Base-by-base conservation (phyloP, 192 early-diverging fungal species). In the Cladochytrium replicatum region DNA sequence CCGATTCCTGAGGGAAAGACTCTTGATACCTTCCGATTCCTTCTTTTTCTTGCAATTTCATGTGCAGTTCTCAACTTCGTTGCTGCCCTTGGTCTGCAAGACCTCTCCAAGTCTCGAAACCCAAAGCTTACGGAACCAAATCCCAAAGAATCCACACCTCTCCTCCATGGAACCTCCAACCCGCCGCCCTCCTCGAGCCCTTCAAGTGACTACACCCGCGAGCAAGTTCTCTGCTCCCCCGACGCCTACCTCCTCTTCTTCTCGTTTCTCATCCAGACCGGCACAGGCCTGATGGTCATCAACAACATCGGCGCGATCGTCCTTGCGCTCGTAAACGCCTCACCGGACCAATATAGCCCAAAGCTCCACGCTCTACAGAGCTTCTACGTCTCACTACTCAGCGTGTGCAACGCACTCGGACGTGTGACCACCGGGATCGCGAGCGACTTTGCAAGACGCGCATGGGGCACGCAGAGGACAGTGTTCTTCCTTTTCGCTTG, bases 241-340 rank as follows among this genome's bases (percentile, higher is more conserved):
- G 69, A 71, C 34, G 64, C 61, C 13, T 67, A 57, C 51, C 28
- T 64, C 37, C 54, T 71, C 2, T 60, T 67, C 25, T 11, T 34
- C 19, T 50, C 56, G 0, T 61, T 72, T 30, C 23, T 50, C n/a
- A 11, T 57, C 4, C 29, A 65, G 3, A 45, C 51, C 37, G 69
- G 69, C 8, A 39, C 63, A 4, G 69, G 69, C 5, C 60, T 72
- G 24, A 68, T 68, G 61, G 63, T 64, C 55, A 64, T 72, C 46
- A 72, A 68, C 62, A 65, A 68, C 37, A 47, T 71, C 24, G 68
- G 68, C 25, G 57, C 60, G 6, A 57, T 71, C 26, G 29, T 71
- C 1, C 30, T 54, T 3, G 32, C 64, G 0, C 43, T 64, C 9
- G 21, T 29, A 13, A 13, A 13, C 34, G 9, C 43, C 45, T n/a